Percentiles rank a stretch among this genome's conserved stretches.
Evolutionary conservation across 352 stramenopile species (phyloP).

Genomic region (Plasmopara halstedii): DNA sequence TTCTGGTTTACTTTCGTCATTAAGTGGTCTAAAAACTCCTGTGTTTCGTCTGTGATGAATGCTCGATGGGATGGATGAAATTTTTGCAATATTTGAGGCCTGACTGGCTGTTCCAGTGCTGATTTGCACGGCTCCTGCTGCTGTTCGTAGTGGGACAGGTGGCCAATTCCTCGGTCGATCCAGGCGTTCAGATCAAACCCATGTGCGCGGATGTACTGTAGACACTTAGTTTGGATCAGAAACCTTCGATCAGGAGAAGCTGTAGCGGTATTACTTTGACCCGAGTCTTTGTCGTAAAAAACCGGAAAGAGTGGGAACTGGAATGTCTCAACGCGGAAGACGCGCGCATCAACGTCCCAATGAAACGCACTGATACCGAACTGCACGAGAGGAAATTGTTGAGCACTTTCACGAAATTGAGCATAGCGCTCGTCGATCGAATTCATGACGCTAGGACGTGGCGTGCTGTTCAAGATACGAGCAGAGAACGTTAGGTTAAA

Average conservation of each 20-base stretch:
- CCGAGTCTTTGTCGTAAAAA: constrained; percentile 24
- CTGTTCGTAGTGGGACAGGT: constrained; percentile 62
- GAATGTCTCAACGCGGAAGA: constrained; percentile 54
- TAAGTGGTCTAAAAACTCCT: constrained; percentile 32
- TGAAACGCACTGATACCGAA: constrained; percentile 67
- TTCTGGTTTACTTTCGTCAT: constrained; percentile 17
- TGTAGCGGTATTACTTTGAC: constrained; percentile 1
- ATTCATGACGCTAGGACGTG: constrained; percentile 61
- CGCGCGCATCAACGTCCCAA: constrained; percentile 30
- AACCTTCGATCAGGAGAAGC: constrained; percentile 47
- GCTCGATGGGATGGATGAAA: constrained; percentile 25
- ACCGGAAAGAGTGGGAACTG: constrained; percentile 73
- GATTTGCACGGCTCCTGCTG: constrained; percentile 20
- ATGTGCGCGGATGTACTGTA: constrained; percentile 69
- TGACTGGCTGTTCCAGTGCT: constrained; percentile 17
- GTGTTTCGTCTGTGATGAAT: constrained; percentile 35
- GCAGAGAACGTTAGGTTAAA: not conserved
- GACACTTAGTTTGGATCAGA: constrained; percentile 59
- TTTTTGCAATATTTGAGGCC: constrained; percentile 31
- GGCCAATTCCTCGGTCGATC: constrained; percentile 64
- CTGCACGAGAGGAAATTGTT: constrained; percentile 63
- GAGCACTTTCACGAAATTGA: constrained; percentile 43
- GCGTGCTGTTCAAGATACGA: constrained; percentile 10
- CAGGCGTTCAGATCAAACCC: constrained; percentile 75
- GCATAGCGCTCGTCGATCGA: constrained; percentile 58